Conservation (phyloP, 805 yeast genomes). For the Saccharomyces mikatae region DNA sequence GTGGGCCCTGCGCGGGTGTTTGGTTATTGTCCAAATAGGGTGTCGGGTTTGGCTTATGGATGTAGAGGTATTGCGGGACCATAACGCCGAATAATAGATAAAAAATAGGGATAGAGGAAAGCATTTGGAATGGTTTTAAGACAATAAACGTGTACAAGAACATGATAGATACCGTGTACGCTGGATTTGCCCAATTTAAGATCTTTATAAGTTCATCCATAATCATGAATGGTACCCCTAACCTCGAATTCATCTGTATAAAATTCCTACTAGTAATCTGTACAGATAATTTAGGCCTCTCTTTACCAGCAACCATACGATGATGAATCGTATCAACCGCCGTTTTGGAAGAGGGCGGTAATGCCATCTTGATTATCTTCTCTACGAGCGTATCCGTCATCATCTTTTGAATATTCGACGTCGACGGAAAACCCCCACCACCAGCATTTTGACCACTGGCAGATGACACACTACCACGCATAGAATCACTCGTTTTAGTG, state of each 20-base stretch:
- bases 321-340: constrained; percentile 39
- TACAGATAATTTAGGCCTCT: constrained; percentile 62
- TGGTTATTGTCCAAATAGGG: constrained; percentile 33
- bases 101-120: constrained; percentile 48
- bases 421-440: constrained; percentile 3
- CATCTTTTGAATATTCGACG: constrained; percentile 26
- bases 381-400: constrained; percentile 69
- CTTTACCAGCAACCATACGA: constrained; percentile 52
- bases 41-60: constrained; percentile 55
- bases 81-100: constrained; percentile 47
- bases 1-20: constrained; percentile 44
- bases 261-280: constrained; percentile 63
- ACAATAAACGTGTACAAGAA: constrained; percentile 44
- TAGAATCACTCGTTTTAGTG: not conserved
- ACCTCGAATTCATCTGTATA: constrained; percentile 51
- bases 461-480: not conserved
- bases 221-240: constrained; percentile 52
- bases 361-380: constrained; percentile 58
- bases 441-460: not conserved
- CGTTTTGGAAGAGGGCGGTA: constrained; percentile 52
- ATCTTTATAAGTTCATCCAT: constrained; percentile 50
- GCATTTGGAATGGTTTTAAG: constrained; percentile 49
- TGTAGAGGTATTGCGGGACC: constrained; percentile 55
- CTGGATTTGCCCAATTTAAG: constrained; percentile 57
- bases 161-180: constrained; percentile 51